Conservation (phyloP, 2,329 filamentous ascomycete genomes). For the Mycosphaerelloides madeirae region DNA sequence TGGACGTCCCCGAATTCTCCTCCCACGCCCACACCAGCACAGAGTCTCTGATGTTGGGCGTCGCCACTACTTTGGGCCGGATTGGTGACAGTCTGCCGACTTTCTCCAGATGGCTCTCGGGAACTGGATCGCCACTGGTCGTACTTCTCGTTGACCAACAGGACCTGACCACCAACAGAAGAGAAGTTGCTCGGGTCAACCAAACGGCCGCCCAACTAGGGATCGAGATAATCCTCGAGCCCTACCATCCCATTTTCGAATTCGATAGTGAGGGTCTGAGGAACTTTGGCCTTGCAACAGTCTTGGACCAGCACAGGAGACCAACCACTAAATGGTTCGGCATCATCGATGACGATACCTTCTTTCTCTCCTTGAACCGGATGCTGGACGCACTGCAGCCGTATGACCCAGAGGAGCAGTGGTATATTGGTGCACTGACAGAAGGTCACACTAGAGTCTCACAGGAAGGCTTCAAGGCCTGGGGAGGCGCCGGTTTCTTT, state of each 20-base stretch:
- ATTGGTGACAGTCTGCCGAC: constrained; percentile 21
- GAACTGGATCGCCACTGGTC: constrained; percentile 23
- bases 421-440: constrained; percentile 26
- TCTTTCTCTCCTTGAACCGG: constrained; percentile 24
- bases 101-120: constrained; percentile 23
- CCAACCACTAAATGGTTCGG: constrained; percentile 24
- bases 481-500: constrained; percentile 29
- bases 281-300: constrained; percentile 25
- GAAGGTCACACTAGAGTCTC: constrained; percentile 24
- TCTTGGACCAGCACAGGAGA: constrained; percentile 15
- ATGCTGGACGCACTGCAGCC: constrained; percentile 20
- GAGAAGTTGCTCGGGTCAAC: constrained; percentile 9
- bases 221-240: constrained; percentile 23
- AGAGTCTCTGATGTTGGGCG: constrained; percentile 21
- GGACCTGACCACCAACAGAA: constrained; percentile 12
- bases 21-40: constrained; percentile 14
- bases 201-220: constrained; percentile 13
- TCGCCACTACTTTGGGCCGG: constrained; percentile 22
- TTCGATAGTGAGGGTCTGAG: constrained; percentile 21
- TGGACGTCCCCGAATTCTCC: constrained; percentile 19
- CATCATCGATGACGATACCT: constrained; percentile 29
- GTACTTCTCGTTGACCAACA: constrained; percentile 22
- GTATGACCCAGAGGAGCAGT: constrained; percentile 17
- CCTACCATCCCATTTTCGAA: constrained; percentile 14
- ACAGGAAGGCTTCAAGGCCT: constrained; percentile 28